Percentiles rank a stretch among this genome's conserved stretches.
Evolutionary conservation across 805 yeast genomes (phyloP).

Genomic region (Alloascoidea hylecoeti): DNA sequence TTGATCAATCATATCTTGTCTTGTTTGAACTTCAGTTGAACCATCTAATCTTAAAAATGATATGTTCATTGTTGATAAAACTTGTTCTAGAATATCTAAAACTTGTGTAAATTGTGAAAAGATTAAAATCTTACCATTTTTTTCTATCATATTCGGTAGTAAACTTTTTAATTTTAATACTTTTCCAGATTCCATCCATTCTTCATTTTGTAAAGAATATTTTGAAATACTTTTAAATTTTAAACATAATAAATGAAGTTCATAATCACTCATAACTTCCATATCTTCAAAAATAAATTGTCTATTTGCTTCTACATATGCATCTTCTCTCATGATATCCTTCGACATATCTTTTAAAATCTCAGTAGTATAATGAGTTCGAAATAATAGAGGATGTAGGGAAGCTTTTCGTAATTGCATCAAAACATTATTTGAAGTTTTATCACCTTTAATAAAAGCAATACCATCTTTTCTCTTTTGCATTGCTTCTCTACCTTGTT

Average conservation of each 20-base stretch:
- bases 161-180: constrained; percentile 40
- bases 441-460: constrained; percentile 16
- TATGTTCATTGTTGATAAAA: constrained; percentile 46
- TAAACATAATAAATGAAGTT: constrained; percentile 60
- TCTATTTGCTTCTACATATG: constrained; percentile 63
- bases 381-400: constrained; percentile 78
- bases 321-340: constrained; percentile 69
- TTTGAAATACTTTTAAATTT: constrained; percentile 46
- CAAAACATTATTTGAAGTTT: constrained; percentile 51
- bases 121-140: constrained; percentile 56
- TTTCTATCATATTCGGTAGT: constrained; percentile 37
- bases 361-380: constrained; percentile 45
- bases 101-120: constrained; percentile 91
- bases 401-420: constrained; percentile 91
- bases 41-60: constrained; percentile 86
- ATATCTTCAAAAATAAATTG: constrained; percentile 81
- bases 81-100: constrained; percentile 73
- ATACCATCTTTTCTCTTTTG: constrained; percentile 17
- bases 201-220: constrained; percentile 36
- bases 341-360: constrained; percentile 53
- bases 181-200: constrained; percentile 66
- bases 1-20: constrained; percentile 85
- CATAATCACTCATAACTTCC: constrained; percentile 90
- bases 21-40: constrained; percentile 79
- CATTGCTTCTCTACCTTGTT: constrained; percentile 16